Base-by-base conservation (phyloP, 768 basidiomycete genomes). In the Tylopilus plumbeoviolaceoides region DNA sequence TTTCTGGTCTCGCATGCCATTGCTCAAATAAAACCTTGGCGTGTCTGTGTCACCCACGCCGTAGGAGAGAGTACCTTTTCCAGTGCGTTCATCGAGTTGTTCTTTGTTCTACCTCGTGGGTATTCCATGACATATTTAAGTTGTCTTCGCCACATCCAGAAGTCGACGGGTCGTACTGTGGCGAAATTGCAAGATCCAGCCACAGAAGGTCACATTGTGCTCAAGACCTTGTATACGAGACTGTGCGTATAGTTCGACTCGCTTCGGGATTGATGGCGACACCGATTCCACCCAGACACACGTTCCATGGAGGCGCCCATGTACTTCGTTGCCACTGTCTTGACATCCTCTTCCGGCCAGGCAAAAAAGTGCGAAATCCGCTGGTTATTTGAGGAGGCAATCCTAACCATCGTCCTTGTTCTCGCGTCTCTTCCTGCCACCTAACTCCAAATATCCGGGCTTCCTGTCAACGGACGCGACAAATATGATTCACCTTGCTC, bases 401-500 rank as follows among this genome's bases (percentile, higher is more conserved):
- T 63, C 58, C 20, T 63, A 64, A 35, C 59, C 62, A 12, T 59
- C 59, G 2, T 64, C 62, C 25, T 27, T 63, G 42, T 63, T 63
- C 42, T 50, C 62, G 39, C 62, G 64, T 35, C 59, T 63, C 17
- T 63, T 63, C 46, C 36, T 63, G 17, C 62, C 62, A 35, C 54
- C 62, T 7, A 54, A 56, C 48, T 54, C 64, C 31, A 54, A 51
- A 21, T 52, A 50, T 42, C 62, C n/a, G n/a, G n/a, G n/a, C n/a
- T n/a, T n/a, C n/a, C 59, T 14, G 35, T 63, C 48, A 51, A 43
- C 4, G 62, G 62, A 38, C 56, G 62, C 9, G 62, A 63, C 57
- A 54, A 56, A 53, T 59, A 63, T 36, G 62, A 63, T 44, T 63
- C 64, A 63, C 27, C 57, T 64, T 9, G 62, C 62, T 20, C 52